Percentiles rank a stretch among this genome's conserved stretches.
phyloP scores from a whole-genome alignment of 768 basidiomycete species.

The Termitomyces sp. region DNA sequence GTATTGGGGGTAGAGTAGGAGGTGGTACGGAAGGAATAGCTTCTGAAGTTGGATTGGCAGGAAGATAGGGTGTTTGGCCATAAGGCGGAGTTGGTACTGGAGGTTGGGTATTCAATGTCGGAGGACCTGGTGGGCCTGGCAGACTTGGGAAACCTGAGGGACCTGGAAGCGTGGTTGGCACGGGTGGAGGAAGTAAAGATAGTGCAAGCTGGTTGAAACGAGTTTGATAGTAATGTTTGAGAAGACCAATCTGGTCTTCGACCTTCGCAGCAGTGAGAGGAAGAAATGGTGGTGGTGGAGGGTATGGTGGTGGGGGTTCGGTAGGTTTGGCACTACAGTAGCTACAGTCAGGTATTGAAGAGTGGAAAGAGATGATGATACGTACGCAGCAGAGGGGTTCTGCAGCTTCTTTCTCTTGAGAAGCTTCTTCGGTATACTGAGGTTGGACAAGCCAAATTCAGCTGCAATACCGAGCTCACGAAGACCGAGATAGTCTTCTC shows the following conservation, averaged over 20 bases:
- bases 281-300: constrained; percentile 79
- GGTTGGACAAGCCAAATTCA: constrained; percentile 75
- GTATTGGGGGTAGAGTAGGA: constrained; percentile 1
- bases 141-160: constrained; percentile 14
- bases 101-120: constrained; percentile 4
- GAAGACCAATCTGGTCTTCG: constrained; percentile 81
- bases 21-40: not conserved
- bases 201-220: constrained; percentile 46
- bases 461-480: constrained; percentile 84
- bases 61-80: not conserved
- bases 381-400: constrained; percentile 46
- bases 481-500: constrained; percentile 92
- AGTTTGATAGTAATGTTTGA: constrained; percentile 69
- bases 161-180: constrained; percentile 15
- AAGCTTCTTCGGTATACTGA: constrained; percentile 75
- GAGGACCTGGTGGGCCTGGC: constrained; percentile 1
- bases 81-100: not conserved
- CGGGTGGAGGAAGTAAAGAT: constrained; percentile 18
- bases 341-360: not conserved
- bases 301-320: constrained; percentile 80
- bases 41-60: not conserved
- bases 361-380: constrained; percentile 14
- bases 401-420: constrained; percentile 60
- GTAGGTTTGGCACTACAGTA: constrained; percentile 52
- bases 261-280: constrained; percentile 63